Percentiles rank a stretch among this genome's conserved stretches.
phyloP scores from a whole-genome alignment of 2,329 filamentous ascomycete genomes.

The Zarea fungicola region DNA sequence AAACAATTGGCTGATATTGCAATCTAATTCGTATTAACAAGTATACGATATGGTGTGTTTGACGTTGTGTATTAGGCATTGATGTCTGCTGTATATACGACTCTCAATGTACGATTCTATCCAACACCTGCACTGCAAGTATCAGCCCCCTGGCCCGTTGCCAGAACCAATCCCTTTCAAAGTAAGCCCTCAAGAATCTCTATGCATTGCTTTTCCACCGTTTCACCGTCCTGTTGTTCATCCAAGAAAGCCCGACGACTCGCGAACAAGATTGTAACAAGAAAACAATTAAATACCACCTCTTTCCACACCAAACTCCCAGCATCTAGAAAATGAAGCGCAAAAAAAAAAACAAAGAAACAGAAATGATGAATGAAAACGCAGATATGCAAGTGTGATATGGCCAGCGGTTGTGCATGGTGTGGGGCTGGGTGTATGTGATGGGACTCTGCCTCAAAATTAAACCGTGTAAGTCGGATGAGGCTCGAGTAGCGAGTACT shows the following conservation, averaged over 20 bases:
- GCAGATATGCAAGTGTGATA: slow-evolving; percentile 9
- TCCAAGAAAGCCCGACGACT: no score
- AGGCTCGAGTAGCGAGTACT: background rate
- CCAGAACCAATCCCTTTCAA: background rate
- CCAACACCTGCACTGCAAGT: background rate
- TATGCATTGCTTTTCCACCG: background rate
- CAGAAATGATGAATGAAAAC: background rate
- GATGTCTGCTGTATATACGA: slow-evolving; percentile 4
- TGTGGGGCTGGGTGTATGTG: no score
- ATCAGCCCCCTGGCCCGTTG: background rate
- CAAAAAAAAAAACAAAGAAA: slow-evolving; percentile 1
- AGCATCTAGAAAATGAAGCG: background rate
- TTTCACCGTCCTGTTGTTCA: background rate
- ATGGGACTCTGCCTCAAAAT: background rate
- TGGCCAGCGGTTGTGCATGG: background rate
- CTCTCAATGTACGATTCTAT: slow-evolving; percentile 10
- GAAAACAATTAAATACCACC: background rate
- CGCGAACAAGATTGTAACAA: no score
- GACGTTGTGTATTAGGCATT: slow-evolving; percentile 4
- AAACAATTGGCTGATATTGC: no score
- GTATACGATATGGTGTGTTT: background rate
- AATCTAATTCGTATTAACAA: background rate
- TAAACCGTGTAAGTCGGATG: background rate
- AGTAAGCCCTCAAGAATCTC: background rate
- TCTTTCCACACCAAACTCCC: slow-evolving; percentile 12